phyloP scores from a whole-genome alignment of 495 filamentous ascomycete species.

The Lasiosphaeria miniovina region DNA sequence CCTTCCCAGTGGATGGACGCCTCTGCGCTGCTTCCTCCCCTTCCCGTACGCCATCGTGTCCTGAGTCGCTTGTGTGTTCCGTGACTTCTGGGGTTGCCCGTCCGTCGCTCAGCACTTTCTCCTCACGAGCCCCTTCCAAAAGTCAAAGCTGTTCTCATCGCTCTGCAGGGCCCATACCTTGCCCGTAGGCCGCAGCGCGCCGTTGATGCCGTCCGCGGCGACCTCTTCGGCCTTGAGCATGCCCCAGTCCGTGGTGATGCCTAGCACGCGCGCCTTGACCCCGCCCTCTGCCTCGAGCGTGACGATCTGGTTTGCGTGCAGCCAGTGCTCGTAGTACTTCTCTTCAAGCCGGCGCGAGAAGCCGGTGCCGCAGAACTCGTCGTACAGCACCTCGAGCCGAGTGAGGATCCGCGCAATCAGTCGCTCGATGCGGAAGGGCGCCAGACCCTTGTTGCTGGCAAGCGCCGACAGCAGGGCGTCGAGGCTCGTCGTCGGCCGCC shows the following conservation, averaged over 20 bases:
- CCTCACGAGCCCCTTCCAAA: constrained; percentile 84
- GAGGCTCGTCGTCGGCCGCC: constrained; percentile 81
- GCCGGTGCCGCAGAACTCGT: constrained; percentile 65
- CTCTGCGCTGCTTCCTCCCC: neutral
- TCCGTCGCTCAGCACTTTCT: constrained; percentile 58
- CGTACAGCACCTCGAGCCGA: constrained; percentile 75
- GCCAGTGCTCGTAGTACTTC: constrained; percentile 81
- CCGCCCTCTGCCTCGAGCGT: constrained; percentile 82
- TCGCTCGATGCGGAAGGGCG: constrained; percentile 68
- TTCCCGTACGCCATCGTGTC: neutral
- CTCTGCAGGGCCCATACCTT: constrained; percentile 82
- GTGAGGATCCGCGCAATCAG: constrained; percentile 81
- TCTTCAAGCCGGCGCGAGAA: constrained; percentile 70
- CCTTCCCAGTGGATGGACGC: too few species aligned
- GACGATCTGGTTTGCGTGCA: constrained; percentile 88
- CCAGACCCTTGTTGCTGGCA: neutral
- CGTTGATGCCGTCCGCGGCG: constrained; percentile 56
- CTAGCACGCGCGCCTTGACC: constrained; percentile 73
- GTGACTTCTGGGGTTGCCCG: neutral
- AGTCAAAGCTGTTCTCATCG: constrained; percentile 98
- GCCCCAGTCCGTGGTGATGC: constrained; percentile 87
- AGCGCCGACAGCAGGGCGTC: constrained; percentile 62
- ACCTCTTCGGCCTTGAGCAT: constrained; percentile 81
- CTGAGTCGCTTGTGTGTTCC: too few species aligned
- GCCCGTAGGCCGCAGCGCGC: constrained; percentile 57